Evolutionary conservation across 164 flowering plant genomes (phyloP), one percentile per base, ranked within the genome.

Genomic region (Chloranthus sessilifolius): DNA sequence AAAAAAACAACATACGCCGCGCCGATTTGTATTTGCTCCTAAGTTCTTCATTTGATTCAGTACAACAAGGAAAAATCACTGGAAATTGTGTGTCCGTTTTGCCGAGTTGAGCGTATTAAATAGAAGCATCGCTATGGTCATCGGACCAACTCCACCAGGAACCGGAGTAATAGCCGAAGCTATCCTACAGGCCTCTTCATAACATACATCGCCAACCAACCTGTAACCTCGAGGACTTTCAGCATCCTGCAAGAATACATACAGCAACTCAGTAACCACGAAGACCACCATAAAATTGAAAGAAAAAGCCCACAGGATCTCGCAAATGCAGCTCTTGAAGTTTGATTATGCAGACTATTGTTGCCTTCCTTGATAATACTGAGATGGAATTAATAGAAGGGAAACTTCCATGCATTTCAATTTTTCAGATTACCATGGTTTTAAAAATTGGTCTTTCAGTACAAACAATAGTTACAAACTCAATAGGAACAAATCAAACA

Each of bases 51-150:
- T n/a, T n/a, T n/a, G 44, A 23, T 41, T 1, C 24, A 17, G 8
- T 21, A 41, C 19, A 17, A 41, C 1, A 41, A 34, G 39, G 14
- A 41, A 6, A 36, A 46, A 22, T 80, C 50, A 87, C 60, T 63
- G 40, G 50, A 87, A 74, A 55, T 76, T 76, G 70, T 75, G 68
- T 2, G 50, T 27, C 60, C 91, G 70, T 71, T 81, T 85, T 17
- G 97, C 91, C 11, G 95, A 76, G 36, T 36, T 51, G 28, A 92
- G 84, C 0, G 98, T 92, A 62, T 92, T 92, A 5, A 83, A 80
- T 11, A 92, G 86, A 62, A 92, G 96, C 96, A 92, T 88, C 9
- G 98, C 96, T 47, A 92, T 83, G 1, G 96, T 91, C 98, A 91
- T 88, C 14, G 98, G 98, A 48, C 98, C 96, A 29, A 91, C 95